Percentiles rank a stretch among this genome's conserved stretches.
Conservation (phyloP, 2,329 filamentous ascomycete genomes). For the Alternaria arbusti region DNA sequence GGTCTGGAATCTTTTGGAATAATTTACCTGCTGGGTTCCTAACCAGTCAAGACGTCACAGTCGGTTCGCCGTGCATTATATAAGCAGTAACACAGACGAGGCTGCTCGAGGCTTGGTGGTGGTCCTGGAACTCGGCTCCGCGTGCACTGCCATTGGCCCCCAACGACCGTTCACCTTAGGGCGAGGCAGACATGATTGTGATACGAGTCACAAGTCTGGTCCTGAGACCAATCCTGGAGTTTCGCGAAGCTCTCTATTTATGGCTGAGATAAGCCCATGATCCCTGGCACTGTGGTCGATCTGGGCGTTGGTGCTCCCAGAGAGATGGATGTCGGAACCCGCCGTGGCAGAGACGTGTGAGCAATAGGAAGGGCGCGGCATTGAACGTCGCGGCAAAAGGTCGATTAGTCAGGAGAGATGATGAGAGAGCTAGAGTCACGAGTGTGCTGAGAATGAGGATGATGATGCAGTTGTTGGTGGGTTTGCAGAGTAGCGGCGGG, state of each 20-base stretch:
- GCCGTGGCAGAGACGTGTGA: background rate
- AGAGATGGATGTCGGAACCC: background rate
- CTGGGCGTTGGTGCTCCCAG: background rate
- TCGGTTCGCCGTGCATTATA: background rate
- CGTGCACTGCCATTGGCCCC: conserved; percentile 14
- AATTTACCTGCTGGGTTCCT: background rate
- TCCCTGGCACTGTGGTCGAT: background rate
- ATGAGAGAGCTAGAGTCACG: background rate
- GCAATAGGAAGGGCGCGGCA: background rate
- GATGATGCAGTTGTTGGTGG: background rate
- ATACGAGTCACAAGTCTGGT: conserved; percentile 4
- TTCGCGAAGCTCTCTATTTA: conserved; percentile 6
- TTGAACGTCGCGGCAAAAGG: background rate
- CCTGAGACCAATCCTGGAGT: background rate
- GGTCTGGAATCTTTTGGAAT: background rate
- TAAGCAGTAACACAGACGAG: conserved; percentile 6
- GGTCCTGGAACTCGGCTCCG: conserved; percentile 3
- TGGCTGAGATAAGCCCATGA: conserved; percentile 9
- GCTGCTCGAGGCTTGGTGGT: conserved; percentile 2
- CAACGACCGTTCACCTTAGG: conserved; percentile 5
- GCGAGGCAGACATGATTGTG: conserved; percentile 18
- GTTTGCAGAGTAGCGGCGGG: background rate
- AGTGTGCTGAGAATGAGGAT: background rate
- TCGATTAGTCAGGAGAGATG: background rate
- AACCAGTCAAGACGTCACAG: background rate